Evolutionary conservation across 305 asterid genomes (phyloP), one percentile per base, ranked within the genome.

Genomic region (Fraxinus albicans): DNA sequence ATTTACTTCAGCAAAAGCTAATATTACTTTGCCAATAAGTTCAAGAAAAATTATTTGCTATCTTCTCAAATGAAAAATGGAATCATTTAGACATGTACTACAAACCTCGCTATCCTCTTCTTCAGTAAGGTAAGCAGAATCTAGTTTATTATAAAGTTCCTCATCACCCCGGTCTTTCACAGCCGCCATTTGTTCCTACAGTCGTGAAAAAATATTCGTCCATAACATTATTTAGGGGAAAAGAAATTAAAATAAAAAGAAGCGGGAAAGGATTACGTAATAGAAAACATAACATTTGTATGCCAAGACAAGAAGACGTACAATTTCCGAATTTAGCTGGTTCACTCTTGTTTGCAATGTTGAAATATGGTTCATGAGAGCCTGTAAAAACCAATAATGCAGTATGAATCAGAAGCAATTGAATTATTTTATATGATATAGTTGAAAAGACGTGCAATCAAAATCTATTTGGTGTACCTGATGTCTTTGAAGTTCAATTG

Each of bases 401-500:
- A 40, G 21, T 8, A 40, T 31, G 81, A 63, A 36, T 78, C 55
- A 87, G 79, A 83, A 84, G 47, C 77, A 78, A 33, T 53, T 40
- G 31, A 77, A 50, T 15, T 40, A 31, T 72, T 31, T 34, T 33
- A 74, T 8, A 34, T 74, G 15, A 34, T 25, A 60, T 13, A 33
- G 58, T 69, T 58, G 44, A 73, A 72, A 50, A 12, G 25, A 76
- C 35, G 29, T 65, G 75, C 67, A 69, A 67, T 72, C 72, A 35
- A 44, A 65, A 67, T 44, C 25, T 74, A 79, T 44, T 60, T 55
- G 73, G 84, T 2, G 40, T 88, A 96, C 99, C 98, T 95, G 91
- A 13, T 88, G 96, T 86, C 97, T 92, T 84, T 97, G 99, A 87
- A 97, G 97, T 87, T 97, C 99, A 77, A 95, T 94, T 38, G 99